Evolutionary conservation across 1,284 basidiomycete species (phyloP), one percentile per base, ranked within the genome.

Genomic region (Cryptococcus sp.): DNA sequence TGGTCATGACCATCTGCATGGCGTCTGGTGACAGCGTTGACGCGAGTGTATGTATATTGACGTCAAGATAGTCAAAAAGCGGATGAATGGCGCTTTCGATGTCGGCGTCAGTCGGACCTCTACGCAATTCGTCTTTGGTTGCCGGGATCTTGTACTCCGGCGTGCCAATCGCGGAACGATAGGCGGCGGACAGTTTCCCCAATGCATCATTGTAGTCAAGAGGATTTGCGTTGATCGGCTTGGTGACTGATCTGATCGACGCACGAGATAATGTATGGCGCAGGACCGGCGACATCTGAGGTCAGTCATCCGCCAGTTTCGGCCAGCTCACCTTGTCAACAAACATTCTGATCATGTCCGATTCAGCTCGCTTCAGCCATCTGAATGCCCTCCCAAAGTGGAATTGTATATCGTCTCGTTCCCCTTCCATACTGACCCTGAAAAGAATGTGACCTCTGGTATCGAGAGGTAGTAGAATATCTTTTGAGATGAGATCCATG

Each of bases 391-490:
- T 84, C 13, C 96, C 96, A 73, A 99, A 99, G 80, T 93, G 93
- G 81, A 97, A 99, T 65, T 92, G 89, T 20, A 95, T 91, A 73
- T 99, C 96, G 72, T 97, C 94, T 77, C 95, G 91, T 81, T 98
- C 95, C 47, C 93, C 93, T 73, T 99, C 96, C 93, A 99, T 97
- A 74, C 92, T 95, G 53, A 99, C 85, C 7, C 96, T 85, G 23
- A 97, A 80, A 46, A 96, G 79, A 38, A 98, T 83, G 37, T 92
- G 86, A 1, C 94, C 93, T 20, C 69, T 64, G 57, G 87, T 85
- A 5, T 89, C 87, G n/a, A 99, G 80, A 57, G 93, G 88, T 78
- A 95, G 84, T 87, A 94, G 93, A 8, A 94, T 77, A 67, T 99
- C 96, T 68, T 95, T 93, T 11, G 91, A 84, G 54, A 96, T 80